Base-by-base conservation (phyloP, 1,284 basidiomycete species). In the Anthracocystis walkeri region DNA sequence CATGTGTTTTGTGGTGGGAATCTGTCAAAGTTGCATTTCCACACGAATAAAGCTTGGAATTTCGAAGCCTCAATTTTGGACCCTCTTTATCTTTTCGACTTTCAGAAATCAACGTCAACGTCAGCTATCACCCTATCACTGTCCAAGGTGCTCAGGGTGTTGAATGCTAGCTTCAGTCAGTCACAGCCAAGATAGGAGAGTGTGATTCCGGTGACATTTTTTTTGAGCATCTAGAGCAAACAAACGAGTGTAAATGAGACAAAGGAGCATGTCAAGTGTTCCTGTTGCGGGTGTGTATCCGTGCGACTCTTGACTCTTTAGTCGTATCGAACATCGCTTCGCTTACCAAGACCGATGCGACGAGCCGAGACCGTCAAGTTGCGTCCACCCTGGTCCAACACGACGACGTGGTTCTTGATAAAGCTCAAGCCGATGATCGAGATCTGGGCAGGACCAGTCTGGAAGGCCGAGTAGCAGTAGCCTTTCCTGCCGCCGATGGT, bases 371-470 rank as follows among this genome's bases (percentile, higher is more conserved):
- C 40, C 49, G 67, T 65, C n/a, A 65, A 54, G 52, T 67, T 58
- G 29, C 38, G 49, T 53, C 69, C 69, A 40, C 76, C 76, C 58
- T 72, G 74, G 56, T 80, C 75, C 25, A 77, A 62, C 18, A 73
- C 73, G 21, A 80, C 55, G 46, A 76, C 66, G 62, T 77, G 75
- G 58, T 79, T 79, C 75, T 79, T 79, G 70, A 80, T 72, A 45
- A 79, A 80, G 64, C 69, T 75, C 49, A 72, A 51, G 21, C 79
- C 79, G 29, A 80, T 41, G 62, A 80, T 65, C 12, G 74, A 69
- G 61, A 79, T 60, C 46, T 59, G 62, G 10, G 65, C 63, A 2
- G 74, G 74, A 6, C 77, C 77, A 4, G 46, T 59, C 51, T 80
- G 79, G 77, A 80, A 71, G 45, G 75, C 68, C 40, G 67, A 72